These are phyloP conservation scores for Agrocybe pediades DNA, from an alignment of 768 basidiomycete genomes.

Conservation along the genomic window DNA sequence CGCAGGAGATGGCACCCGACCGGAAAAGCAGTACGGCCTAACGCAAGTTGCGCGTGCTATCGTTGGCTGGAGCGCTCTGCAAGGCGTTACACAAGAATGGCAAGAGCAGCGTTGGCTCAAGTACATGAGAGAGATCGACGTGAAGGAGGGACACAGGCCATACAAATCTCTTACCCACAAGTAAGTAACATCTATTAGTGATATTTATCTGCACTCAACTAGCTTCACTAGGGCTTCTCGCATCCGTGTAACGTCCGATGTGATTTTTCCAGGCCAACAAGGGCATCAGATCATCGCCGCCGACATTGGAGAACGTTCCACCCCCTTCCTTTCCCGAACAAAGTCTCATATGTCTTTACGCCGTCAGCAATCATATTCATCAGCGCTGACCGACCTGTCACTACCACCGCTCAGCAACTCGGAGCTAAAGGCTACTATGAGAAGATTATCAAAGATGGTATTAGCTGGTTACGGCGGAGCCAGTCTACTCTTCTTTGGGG, in stretches of 20 bases:
- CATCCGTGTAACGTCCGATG: slow-evolving; percentile 72
- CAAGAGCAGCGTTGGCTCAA: slow-evolving; percentile 73
- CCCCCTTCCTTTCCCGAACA: slow-evolving; percentile 19
- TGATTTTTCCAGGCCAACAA: slow-evolving; percentile 63
- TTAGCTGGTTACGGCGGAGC: slow-evolving; percentile 86
- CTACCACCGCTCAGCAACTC: slow-evolving; percentile 32
- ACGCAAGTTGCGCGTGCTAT: slow-evolving; percentile 70
- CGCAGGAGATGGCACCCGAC: slow-evolving; percentile 50
- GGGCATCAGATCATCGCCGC: slow-evolving; percentile 76
- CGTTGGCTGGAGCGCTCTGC: slow-evolving; percentile 79
- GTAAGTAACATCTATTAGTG: slow-evolving; percentile 28
- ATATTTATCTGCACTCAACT: background rate
- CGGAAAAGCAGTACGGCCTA: slow-evolving; percentile 62
- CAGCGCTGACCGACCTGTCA: slow-evolving; percentile 16
- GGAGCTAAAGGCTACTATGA: slow-evolving; percentile 69
- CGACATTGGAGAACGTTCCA: slow-evolving; percentile 65
- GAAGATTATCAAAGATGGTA: slow-evolving; percentile 80
- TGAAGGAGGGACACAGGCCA: slow-evolving; percentile 45
- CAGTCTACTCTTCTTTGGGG: slow-evolving; percentile 78
- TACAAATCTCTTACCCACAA: slow-evolving; percentile 32
- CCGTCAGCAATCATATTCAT: slow-evolving; percentile 14
- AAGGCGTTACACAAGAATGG: slow-evolving; percentile 81
- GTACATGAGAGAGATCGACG: slow-evolving; percentile 65
- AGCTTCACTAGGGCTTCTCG: slow-evolving; percentile 46
- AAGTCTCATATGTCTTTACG: slow-evolving; percentile 23